Percentiles rank a stretch among this genome's conserved stretches.
Conservation (phyloP, 306 rosid species). For the Quercus gilva region DNA sequence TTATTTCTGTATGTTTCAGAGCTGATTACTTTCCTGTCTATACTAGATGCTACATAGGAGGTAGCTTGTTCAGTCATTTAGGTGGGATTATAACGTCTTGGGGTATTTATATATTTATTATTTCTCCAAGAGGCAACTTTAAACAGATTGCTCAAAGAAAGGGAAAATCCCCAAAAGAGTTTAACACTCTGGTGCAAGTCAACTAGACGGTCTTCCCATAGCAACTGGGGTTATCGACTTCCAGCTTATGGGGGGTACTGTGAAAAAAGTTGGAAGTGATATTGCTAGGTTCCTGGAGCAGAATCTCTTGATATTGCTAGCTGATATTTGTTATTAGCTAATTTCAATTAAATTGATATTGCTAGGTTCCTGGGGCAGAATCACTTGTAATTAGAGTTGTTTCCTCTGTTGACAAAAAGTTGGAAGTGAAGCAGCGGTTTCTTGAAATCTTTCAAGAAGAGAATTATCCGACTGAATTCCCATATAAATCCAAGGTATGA, state of each 20-base stretch:
- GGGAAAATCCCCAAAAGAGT: background rate
- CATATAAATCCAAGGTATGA: slow-evolving; percentile 90
- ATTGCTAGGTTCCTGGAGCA: too few relatives aligned
- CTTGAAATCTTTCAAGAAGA: slow-evolving; percentile 94
- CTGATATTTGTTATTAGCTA: slow-evolving; percentile 1
- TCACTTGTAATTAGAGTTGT: slow-evolving; percentile 88
- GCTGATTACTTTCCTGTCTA: background rate
- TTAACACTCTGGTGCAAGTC: background rate
- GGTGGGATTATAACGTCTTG: background rate
- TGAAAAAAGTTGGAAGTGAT: too few relatives aligned
- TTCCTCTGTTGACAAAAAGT: slow-evolving; percentile 93
- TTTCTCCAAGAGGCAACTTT: background rate
- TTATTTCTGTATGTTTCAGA: background rate
- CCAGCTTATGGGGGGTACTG: too few relatives aligned
- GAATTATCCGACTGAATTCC: slow-evolving; percentile 91
- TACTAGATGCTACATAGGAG: background rate
- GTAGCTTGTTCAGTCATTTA: background rate
- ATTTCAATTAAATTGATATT: slow-evolving; percentile 27
- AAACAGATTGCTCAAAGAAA: background rate
- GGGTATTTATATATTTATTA: background rate
- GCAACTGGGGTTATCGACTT: too few relatives aligned
- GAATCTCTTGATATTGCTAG: too few relatives aligned
- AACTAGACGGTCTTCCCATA: too few relatives aligned
- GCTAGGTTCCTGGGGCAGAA: slow-evolving; percentile 92
- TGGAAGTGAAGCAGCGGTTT: slow-evolving; percentile 94